Conservation (phyloP, 495 filamentous ascomycete genomes). For the Penicillium desertorum region DNA sequence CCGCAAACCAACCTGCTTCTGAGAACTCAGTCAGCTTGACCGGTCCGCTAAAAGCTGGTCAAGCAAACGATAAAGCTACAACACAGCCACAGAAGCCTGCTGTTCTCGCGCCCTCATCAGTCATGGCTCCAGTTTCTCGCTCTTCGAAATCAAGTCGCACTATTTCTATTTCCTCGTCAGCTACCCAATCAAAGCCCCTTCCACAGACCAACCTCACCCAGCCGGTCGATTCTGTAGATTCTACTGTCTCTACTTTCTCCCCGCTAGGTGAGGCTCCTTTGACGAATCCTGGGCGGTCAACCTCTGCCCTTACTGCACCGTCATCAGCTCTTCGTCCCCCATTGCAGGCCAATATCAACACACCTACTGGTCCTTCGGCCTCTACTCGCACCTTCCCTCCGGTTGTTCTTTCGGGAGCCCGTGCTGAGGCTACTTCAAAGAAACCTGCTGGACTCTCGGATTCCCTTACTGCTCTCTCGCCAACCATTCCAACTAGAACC, state of each 20-base stretch:
- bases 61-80: neutral
- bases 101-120: neutral
- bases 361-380: neutral
- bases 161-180: neutral
- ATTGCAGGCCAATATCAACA: neutral
- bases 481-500: neutral
- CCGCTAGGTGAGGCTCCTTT: neutral
- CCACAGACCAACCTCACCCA: neutral
- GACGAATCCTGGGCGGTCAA: neutral
- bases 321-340: neutral
- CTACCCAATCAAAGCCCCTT: neutral
- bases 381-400: neutral
- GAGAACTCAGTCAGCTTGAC: neutral
- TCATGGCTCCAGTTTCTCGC: neutral
- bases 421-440: neutral
- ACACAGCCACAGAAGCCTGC: neutral
- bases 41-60: neutral
- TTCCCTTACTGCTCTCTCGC: neutral
- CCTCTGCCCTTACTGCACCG: neutral
- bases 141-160: neutral
- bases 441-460: neutral
- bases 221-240: neutral
- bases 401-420: too few species aligned
- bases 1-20: neutral
- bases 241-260: neutral